These are phyloP conservation scores for Lachancea fermentati DNA, from an alignment of 805 yeast genomes.

Conservation along the genomic window DNA sequence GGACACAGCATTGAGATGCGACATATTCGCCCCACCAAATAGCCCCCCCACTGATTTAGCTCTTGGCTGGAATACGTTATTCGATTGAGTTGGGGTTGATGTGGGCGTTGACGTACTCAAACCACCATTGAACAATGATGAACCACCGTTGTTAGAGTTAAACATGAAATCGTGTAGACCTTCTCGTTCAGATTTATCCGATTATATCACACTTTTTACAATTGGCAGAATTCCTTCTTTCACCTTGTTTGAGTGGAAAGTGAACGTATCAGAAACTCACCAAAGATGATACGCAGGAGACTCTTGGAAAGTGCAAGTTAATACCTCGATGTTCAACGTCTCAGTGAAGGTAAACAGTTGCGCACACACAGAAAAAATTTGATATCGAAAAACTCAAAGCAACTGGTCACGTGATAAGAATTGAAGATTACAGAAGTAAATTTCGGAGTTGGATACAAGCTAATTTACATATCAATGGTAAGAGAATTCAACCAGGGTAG, in stretches of 20 bases:
- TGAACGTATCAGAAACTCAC: too few relatives aligned
- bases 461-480: not conserved
- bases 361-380: not conserved
- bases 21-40: slow-evolving; percentile 15
- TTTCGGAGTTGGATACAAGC: too few relatives aligned
- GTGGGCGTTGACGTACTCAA: slow-evolving; percentile 31
- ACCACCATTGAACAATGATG: slow-evolving; percentile 23
- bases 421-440: too few relatives aligned
- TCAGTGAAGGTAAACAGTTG: not conserved
- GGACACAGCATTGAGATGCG: slow-evolving; percentile 3
- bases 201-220: too few relatives aligned
- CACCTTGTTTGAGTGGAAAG: not conserved
- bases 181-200: too few relatives aligned
- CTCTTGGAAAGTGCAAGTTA: too few relatives aligned
- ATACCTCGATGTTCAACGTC: too few relatives aligned
- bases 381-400: not conserved
- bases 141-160: slow-evolving; percentile 18
- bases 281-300: not conserved
- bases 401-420: not conserved
- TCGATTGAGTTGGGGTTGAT: slow-evolving; percentile 28
- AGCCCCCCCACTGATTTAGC: slow-evolving; percentile 26
- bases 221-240: too few relatives aligned
- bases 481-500: slow-evolving; percentile 16
- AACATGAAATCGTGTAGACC: too few relatives aligned
- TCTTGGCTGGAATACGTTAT: slow-evolving; percentile 19